Evolutionary conservation across 257 asterid species (phyloP), one percentile per base, ranked within the genome.

Genomic region (Plantago major): DNA sequence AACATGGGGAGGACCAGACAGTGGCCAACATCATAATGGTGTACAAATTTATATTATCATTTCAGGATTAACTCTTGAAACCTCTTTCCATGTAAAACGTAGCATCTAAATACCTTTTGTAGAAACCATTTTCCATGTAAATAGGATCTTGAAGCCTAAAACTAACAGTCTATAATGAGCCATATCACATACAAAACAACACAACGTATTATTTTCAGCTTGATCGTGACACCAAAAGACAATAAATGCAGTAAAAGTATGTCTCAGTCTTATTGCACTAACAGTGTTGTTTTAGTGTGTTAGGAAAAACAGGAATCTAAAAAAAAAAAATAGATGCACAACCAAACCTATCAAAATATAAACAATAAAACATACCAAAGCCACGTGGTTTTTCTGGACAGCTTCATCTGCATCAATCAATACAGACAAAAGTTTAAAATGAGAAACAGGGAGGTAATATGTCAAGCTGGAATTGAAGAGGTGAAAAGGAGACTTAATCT

Each of bases 401-500:
- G 69, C 75, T 67, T 71, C 68, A 22, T 82, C 99, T 87, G 88
- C 92, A 73, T 60, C 60, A 56, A 63, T n/a, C 62, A 57, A 72
- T 14, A 44, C 28, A 40, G 26, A 22, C 26, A 22, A 22, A 22
- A 42, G 16, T 2, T 46, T 45, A 51, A 44, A 10, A 49, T 63
- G 55, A 76, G 77, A 67, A 50, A 50, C 53, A 10, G 13, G 68
- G 22, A 15, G 42, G 43, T 16, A 57, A 60, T 63, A 65, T 47
- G 46, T 30, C 49, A 55, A n/a, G 38, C 43, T 43, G 46, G 30
- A 18, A 71, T 51, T 45, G 58, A 79, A 33, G 61, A 48, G 48
- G 48, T 47, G 51, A 54, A 46, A 42, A 68, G 56, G 51, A 26
- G 38, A 18, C 46, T 9, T 16, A 42, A 42, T 37, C 42, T 37